Base-by-base conservation (phyloP, 1,139 yeast species). In the Ogataea hybrid region DNA sequence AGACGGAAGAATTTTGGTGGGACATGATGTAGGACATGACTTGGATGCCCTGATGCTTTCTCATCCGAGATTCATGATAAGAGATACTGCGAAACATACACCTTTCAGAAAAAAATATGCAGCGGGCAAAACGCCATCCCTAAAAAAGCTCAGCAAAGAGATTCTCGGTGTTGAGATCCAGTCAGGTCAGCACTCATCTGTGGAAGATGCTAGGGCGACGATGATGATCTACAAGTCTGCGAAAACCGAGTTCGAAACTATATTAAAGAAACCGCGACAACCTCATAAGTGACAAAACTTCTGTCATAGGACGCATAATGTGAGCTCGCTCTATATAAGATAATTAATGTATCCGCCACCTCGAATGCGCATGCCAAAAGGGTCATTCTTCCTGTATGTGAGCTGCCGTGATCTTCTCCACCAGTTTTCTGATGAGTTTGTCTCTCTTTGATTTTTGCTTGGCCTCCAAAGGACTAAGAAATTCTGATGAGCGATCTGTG, bases 161-260 rank as follows among this genome's bases (percentile, higher is more conserved):
- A 69, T 83, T 29, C 64, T 87, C 36, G 70, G 75, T 1, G 46
- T 76, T 2, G 80, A 76, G 9, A 87, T 90, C 48, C 97, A 90
- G 62, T 67, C 66, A 1, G 88, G 83, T 0, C 74, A 79, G 47
- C 97, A 90, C 65, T 83, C 94, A 7, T 86, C 96, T 0, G 86
- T 90, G 1, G 96, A 87, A 58, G 97, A 89, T 67, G 96, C 97
- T 0, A 75, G 79, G 53, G 92, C 92, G 2, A 80, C 96, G 0
- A 88, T 89, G 96, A 65, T 82, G 42, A 62, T 89, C 21, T 89
- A 79, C 58, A 72, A 88, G 47, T 58, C 76, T 42, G 75, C 77
- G 54, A 81, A 77, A 54, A 67, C 65, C 41, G 87, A 79, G 39
- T 81, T 85, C 51, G 92, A 84, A 50, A 61, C 62, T 39, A 33